Base-by-base conservation (phyloP, 225 moss, liverwort and hornwort genomes). In the Sphagnum contortum region DNA sequence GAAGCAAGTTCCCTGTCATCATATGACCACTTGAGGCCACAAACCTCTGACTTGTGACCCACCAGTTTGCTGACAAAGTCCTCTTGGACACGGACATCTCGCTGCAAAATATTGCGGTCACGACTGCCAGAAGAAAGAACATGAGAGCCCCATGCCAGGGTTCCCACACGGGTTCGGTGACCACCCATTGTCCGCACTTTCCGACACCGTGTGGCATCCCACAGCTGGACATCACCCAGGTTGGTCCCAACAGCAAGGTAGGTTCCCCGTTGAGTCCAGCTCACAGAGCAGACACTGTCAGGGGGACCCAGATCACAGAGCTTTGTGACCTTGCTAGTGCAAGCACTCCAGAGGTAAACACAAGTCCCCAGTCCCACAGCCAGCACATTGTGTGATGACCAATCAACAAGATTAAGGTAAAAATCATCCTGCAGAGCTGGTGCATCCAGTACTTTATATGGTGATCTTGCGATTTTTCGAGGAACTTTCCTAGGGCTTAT, bases 371-470 rank as follows among this genome's bases (percentile, higher is more conserved):
- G 69, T 57, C 96, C 96, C 3, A 98, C 92, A 12, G 96, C 96
- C 46, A 98, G 75, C 45, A 98, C 96, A 71, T 98, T 98, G 65
- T 89, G 96, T 12, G 96, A 93, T 8, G 96, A 98, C 96, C 96
- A 98, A 70, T 98, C 96, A 66, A 98, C 96, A 69, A 98, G 70
- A 76, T 98, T 98, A 50, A 98, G 77, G 73, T 93, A 98, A 65
- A 98, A 98, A 69, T 98, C 96, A 75, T 98, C 96, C 76, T 98
- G 92, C 71, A 98, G 74, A 51, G 96, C 96, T n/a, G 93, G 96
- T n/a, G 93, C 96, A 70, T 98, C 96, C 77, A 98, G 65, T 11
- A 98, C 96, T 80, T 98, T 98, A 74, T 93, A 98, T 0, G 93
- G 96, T 57, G 93, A 98, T 49, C 96, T 73, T 13, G 96, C 96